These are phyloP conservation scores for Tylopilus balloui DNA, from an alignment of 768 basidiomycete genomes.

Conservation along the genomic window DNA sequence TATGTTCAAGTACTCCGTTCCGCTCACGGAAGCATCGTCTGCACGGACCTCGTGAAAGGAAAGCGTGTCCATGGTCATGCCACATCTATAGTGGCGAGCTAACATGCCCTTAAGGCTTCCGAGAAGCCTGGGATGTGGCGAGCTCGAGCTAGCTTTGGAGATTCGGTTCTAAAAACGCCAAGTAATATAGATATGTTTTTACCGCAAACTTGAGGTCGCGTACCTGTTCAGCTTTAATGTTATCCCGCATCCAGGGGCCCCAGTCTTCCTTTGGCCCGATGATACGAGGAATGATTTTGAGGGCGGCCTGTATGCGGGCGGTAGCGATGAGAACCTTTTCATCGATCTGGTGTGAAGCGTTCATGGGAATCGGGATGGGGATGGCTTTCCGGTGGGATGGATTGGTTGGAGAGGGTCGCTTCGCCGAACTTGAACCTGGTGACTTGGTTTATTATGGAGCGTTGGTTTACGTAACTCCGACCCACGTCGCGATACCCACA, in stretches of 20 bases:
- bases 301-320: neutral
- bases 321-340: neutral
- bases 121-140: neutral
- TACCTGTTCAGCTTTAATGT: neutral
- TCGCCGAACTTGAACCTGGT: too few relatives aligned
- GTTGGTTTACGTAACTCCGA: too few relatives aligned
- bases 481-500: too few relatives aligned
- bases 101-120: neutral
- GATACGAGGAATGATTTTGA: neutral
- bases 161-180: neutral
- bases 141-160: fast-evolving
- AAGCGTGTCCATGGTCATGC: neutral
- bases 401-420: neutral
- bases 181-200: neutral
- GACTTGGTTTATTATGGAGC: neutral
- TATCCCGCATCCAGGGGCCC: neutral
- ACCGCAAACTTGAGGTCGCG: neutral
- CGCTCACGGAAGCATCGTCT: neutral
- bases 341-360: neutral
- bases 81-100: neutral
- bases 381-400: neutral
- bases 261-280: neutral
- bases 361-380: neutral
- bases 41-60: neutral
- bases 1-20: neutral